Percentiles rank a stretch among this genome's conserved stretches.
Evolutionary conservation across 495 filamentous ascomycete species (phyloP).

Genomic region (Daldinia caldariorum): DNA sequence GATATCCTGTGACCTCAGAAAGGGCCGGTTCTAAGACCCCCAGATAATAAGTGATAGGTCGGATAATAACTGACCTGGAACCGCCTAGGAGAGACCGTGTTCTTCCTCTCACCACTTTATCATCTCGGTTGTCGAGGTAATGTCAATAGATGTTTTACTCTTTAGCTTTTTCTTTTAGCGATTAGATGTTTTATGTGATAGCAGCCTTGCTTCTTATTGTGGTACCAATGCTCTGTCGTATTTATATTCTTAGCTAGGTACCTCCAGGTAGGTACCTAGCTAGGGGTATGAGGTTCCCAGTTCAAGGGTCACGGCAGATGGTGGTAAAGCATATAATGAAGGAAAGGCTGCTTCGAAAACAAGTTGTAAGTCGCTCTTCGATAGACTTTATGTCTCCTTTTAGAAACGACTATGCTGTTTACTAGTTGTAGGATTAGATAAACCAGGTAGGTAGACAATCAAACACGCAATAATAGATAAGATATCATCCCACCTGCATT

Average conservation of each 20-base stretch:
- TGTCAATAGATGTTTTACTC: not conserved
- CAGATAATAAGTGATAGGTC: not conserved
- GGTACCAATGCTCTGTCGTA: not conserved
- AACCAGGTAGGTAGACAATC: not conserved
- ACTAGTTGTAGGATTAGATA: not conserved
- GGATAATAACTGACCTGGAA: not conserved
- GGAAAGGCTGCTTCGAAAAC: not conserved
- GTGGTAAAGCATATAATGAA: not conserved
- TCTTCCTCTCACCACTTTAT: not conserved
- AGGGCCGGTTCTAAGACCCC: not conserved
- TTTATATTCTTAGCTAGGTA: too few species aligned
- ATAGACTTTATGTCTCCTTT: not conserved
- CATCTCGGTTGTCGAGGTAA: not conserved
- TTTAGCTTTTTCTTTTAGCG: not conserved
- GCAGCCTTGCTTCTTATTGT: not conserved
- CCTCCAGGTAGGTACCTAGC: too few species aligned
- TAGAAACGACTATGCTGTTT: not conserved
- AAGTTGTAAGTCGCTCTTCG: not conserved
- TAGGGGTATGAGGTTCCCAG: not conserved
- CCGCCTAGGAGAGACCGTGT: not conserved
- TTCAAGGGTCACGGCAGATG: not conserved
- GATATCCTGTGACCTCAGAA: not conserved
- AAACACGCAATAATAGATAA: not conserved
- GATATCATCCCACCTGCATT: constrained; percentile 29
- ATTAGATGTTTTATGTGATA: not conserved